These are phyloP conservation scores for Nicotiana undulata DNA, from an alignment of 257 asterid species.

Conservation along the genomic window DNA sequence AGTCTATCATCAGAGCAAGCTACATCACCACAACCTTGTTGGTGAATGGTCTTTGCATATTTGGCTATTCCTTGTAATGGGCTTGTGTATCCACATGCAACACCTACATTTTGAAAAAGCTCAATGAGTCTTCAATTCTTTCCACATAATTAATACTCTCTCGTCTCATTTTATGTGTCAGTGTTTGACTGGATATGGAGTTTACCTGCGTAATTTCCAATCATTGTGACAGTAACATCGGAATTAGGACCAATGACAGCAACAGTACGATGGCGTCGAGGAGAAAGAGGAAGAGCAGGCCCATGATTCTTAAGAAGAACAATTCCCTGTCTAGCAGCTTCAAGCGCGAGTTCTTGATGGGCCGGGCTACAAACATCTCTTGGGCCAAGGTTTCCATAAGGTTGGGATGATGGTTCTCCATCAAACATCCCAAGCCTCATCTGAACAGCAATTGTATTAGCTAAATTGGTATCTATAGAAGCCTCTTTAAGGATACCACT, in stretches of 20 bases:
- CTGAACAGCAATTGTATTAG: constrained; percentile 53
- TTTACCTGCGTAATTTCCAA: constrained; percentile 75
- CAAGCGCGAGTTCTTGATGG: constrained; percentile 66
- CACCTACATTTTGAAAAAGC: background rate
- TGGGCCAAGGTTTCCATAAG: constrained; percentile 53
- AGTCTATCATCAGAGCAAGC: constrained; percentile 39
- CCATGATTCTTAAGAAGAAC: constrained; percentile 66
- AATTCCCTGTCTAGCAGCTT: constrained; percentile 75
- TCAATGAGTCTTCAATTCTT: too few relatives aligned
- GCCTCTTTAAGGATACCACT: constrained; percentile 50
- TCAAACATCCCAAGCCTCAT: constrained; percentile 89
- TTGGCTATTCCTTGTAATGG: constrained; percentile 58
- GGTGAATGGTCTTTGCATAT: constrained; percentile 45
- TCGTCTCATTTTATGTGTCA: too few relatives aligned
- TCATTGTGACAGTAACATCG: constrained; percentile 61
- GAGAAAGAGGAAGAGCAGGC: constrained; percentile 57
- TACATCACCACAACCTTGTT: constrained; percentile 56
- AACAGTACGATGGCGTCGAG: constrained; percentile 35
- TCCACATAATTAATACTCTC: too few relatives aligned
- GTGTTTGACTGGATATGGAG: too few relatives aligned
- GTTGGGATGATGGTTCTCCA: constrained; percentile 55
- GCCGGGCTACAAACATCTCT: constrained; percentile 57
- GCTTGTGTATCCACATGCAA: constrained; percentile 64
- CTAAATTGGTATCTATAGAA: constrained; percentile 43
- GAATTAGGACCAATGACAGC: constrained; percentile 85